Evolutionary conservation across 2,329 filamentous ascomycete species (phyloP), one percentile per base, ranked within the genome.

Genomic region (Chrysoporthe deuterocubensis): DNA sequence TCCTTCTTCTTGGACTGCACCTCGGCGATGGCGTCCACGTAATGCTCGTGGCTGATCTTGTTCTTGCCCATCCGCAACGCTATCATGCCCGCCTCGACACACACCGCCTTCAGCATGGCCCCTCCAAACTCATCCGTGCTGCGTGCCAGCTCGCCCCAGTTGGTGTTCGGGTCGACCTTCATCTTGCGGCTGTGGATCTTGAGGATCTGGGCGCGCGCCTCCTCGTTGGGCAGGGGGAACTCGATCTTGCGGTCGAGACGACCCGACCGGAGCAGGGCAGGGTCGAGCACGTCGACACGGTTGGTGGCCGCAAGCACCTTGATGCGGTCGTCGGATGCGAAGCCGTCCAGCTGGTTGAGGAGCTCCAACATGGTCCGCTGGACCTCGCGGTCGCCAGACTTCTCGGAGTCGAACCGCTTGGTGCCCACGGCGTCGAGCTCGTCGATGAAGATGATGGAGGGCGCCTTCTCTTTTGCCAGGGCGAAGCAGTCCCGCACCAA

Each of bases 11-110:
- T 91, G 71, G 91, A 90, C 80, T 94, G 93, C 74, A 99, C 96
- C 82, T 99, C 96, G 48, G 94, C 88, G 79, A 99, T 98, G 70
- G 96, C 96, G 84, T 99, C 96, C 62, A 99, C 96, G 77, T 98
- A 99, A 81, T 99, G 93, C 84, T 99, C 96, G 79, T 99, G 96
- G 69, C 92, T 92, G 77, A 99, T 96, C 87, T 97, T 97, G 82
- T 91, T 94, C 85, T 97, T 94, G 70, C 96, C 96, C 79, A 91
- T 93, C 74, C 96, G 89, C 76, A 99, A 84, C 40, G 96, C 96
- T 82, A 99, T 99, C 96, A 99, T 99, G 78, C 96, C 96, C 63
- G 96, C 96, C 83, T 99, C 96, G 37, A 99, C 96, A 79, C 96
- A 99, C 32, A 99, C 96, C 56, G 96, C 96, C 87, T 99, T 99